Percentiles rank a stretch among this genome's conserved stretches.
Conservation (phyloP, 2,329 filamentous ascomycete species). For the Xylaria digitata region DNA sequence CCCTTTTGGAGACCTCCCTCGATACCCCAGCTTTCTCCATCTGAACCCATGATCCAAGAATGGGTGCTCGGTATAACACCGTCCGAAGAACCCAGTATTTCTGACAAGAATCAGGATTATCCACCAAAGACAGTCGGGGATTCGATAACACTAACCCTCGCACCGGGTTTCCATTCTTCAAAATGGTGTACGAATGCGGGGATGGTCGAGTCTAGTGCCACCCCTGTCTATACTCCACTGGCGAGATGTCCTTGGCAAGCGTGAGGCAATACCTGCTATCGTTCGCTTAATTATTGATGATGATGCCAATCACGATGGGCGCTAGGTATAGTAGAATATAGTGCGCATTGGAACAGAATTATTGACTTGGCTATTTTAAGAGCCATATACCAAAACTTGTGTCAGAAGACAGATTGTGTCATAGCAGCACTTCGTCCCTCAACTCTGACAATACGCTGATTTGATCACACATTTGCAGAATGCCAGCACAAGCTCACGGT, state of each 20-base stretch:
- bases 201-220: conserved; percentile 1
- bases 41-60: neutral
- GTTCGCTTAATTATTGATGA: conserved; percentile 15
- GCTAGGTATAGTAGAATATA: neutral
- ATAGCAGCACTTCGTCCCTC: neutral
- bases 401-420: neutral
- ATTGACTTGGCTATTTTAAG: neutral
- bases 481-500: conserved; percentile 58
- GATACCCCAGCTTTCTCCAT: conserved; percentile 12
- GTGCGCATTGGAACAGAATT: neutral
- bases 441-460: neutral
- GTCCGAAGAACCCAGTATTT: conserved; percentile 22
- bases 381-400: neutral
- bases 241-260: conserved; percentile 22
- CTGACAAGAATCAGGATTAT: conserved; percentile 24
- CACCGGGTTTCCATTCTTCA: neutral
- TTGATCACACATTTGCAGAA: conserved; percentile 37
- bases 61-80: conserved; percentile 26
- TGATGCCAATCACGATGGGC: conserved; percentile 2
- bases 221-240: neutral
- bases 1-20: too few species aligned
- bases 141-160: conserved; percentile 2
- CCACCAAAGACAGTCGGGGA: conserved; percentile 30
- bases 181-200: conserved; percentile 24
- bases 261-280: neutral